Base-by-base conservation (phyloP, 306 rosid genomes). In the Arachis hypogaea region DNA sequence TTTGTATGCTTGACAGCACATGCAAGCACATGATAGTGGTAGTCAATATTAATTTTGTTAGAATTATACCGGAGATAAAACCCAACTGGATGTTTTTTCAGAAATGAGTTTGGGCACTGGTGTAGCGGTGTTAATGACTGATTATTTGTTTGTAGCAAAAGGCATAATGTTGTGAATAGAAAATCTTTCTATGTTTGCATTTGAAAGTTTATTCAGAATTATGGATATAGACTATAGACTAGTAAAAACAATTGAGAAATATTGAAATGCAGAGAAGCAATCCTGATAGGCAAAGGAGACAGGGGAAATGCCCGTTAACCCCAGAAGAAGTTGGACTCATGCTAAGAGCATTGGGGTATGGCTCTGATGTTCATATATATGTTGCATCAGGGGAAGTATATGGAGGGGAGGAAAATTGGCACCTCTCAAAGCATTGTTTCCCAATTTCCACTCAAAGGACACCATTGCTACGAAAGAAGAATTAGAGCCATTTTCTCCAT, bases 291-390 rank as follows among this genome's bases (percentile, higher is more conserved):
- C 89, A 84, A 80, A 88, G 99, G 88, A 95, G 98, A 82, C 99
- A 92, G 77, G 98, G 99, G 66, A 95, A 75, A 85, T 95, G 99
- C 81, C 99, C 99, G 44, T 92, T 95, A 58, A 95, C 99, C 73
- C 99, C 99, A 12, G 98, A 88, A 87, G 99, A 95, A 88, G 99
- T 95, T 66, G 99, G 98, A 80, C 88, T 95, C 82, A 92, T 95
- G 99, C 85, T 95, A 66, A 92, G 99, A 86, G 99, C 93, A 5
- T 78, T 95, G 74, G 99, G 99, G 33, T 95, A 92, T 88, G 93
- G 92, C 59, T 86, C 89, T 44, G 91, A 92, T 61, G 89, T 92
- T 85, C 98, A 95, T 76, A 88, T 95, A 60, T 95, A 95, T 71
- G 99, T 95, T 52, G 99, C 99, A 69, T 95, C 98, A 42, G 99